Evolutionary conservation across 805 yeast species (phyloP).

Genomic region (Kazachstania taianensis): DNA sequence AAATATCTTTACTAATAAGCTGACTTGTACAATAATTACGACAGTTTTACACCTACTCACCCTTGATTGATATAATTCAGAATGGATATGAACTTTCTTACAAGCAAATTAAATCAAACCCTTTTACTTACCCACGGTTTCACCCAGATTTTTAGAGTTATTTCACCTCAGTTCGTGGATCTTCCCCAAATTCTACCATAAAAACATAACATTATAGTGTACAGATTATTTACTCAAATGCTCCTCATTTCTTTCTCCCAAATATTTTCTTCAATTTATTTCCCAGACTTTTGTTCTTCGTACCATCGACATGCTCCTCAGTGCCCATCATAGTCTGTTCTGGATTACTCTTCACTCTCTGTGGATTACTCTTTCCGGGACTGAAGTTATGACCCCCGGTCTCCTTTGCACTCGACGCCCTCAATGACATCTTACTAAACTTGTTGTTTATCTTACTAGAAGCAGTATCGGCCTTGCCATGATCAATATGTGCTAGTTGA

Average conservation of each 20-base stretch:
- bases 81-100: too few relatives aligned
- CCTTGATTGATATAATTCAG: too few relatives aligned
- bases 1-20: too few relatives aligned
- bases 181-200: too few relatives aligned
- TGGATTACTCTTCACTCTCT: background rate
- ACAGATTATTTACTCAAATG: too few relatives aligned
- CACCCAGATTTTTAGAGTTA: too few relatives aligned
- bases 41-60: too few relatives aligned
- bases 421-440: constrained; percentile 15
- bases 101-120: too few relatives aligned
- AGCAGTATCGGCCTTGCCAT: background rate
- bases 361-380: constrained; percentile 2
- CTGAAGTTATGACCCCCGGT: constrained; percentile 6
- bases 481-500: background rate
- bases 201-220: too few relatives aligned
- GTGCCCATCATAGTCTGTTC: background rate
- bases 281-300: constrained; percentile 28
- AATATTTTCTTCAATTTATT: constrained; percentile 33
- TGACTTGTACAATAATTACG: too few relatives aligned
- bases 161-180: too few relatives aligned
- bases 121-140: too few relatives aligned
- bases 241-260: constrained; percentile 33
- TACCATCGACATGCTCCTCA: constrained; percentile 16
- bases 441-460: constrained; percentile 13
- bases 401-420: constrained; percentile 17